Conservation (phyloP, 106 monocot genomes). For the Allium fistulosum region DNA sequence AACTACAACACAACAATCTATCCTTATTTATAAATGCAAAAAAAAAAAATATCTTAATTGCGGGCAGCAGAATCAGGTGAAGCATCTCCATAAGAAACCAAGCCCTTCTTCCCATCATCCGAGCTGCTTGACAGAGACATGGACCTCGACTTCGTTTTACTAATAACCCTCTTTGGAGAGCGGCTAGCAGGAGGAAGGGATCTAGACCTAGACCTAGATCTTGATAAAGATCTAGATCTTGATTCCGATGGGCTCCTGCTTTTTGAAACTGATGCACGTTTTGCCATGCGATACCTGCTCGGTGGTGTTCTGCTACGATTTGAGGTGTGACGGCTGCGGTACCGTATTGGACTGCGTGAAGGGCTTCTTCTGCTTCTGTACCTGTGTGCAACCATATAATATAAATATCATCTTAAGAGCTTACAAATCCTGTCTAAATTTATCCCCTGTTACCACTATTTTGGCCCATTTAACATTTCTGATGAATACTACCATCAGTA, state of each 20-base stretch:
- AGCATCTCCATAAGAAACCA: conserved; percentile 88
- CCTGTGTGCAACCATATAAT: conserved; percentile 7
- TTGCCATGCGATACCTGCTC: conserved; percentile 13
- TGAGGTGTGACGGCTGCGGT: conserved; percentile 53
- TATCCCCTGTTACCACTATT: neutral
- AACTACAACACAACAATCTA: neutral
- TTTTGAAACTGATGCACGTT: conserved; percentile 20
- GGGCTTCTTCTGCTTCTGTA: conserved; percentile 63
- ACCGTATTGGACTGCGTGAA: conserved; percentile 67
- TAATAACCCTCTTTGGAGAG: conserved; percentile 23
- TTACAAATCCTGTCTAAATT: no score
- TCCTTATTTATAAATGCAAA: no score
- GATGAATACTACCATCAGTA: neutral
- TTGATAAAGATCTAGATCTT: conserved; percentile 16
- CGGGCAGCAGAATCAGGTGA: conserved; percentile 53
- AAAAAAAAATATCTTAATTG: conserved; percentile 7
- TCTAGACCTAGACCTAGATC: conserved; percentile 22
- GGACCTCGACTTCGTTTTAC: conserved; percentile 38
- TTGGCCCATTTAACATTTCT: neutral
- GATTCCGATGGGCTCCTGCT: conserved; percentile 45
- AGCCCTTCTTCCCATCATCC: conserved; percentile 54
- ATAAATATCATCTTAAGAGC: no score
- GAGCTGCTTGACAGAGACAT: conserved; percentile 30
- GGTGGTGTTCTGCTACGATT: neutral
- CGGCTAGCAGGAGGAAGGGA: conserved; percentile 25